Conservation (phyloP, 2,329 filamentous ascomycete genomes). For the Pyricularia sp. region DNA sequence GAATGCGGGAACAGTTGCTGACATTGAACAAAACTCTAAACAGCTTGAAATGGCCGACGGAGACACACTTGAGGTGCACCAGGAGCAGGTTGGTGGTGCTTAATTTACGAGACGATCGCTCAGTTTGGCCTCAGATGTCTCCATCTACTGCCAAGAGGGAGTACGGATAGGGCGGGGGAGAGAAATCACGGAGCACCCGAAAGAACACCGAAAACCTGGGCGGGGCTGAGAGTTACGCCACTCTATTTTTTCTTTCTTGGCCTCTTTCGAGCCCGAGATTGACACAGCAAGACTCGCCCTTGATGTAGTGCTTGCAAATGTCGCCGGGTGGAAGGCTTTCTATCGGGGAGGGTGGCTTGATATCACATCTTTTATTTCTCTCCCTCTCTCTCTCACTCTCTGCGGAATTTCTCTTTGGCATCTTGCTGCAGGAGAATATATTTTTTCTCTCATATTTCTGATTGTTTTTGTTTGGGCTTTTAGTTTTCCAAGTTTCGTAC, state of each 20-base stretch:
- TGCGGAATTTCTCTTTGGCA: background rate
- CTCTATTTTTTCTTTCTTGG: background rate
- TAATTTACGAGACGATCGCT: background rate
- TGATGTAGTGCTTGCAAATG: background rate
- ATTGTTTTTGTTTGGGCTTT: no score
- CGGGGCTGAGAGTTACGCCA: background rate
- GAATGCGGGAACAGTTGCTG: background rate
- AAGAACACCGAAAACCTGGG: background rate
- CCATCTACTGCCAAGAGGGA: background rate
- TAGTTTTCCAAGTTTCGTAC: background rate
- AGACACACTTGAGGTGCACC: conserved; percentile 93
- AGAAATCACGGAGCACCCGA: background rate
- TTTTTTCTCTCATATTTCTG: no score
- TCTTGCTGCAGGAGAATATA: no score
- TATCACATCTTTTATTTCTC: background rate
- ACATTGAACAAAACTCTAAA: background rate
- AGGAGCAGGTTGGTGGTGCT: conserved; percentile 81
- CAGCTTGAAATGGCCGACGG: conserved; percentile 96
- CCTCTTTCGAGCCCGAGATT: background rate
- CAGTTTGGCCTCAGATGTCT: background rate
- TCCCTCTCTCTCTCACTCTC: background rate
- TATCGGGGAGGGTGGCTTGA: background rate
- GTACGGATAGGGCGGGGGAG: background rate
- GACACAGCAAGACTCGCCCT: background rate
- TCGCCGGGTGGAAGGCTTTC: background rate